phyloP scores from a whole-genome alignment of 2,329 filamentous ascomycete species.

The Triangularia verruculosa region DNA sequence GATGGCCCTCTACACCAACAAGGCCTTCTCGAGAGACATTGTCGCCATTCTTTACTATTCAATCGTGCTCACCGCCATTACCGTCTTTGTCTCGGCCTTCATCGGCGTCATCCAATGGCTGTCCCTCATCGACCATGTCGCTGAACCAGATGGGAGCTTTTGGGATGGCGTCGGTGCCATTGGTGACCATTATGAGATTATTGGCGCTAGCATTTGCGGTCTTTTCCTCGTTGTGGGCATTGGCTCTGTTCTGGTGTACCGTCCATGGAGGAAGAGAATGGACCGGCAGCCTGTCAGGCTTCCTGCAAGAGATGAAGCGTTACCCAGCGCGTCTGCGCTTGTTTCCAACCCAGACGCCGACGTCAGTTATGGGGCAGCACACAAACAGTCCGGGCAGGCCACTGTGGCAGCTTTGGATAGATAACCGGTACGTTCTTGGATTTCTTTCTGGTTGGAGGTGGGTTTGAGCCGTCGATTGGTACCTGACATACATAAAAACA shows the following conservation, averaged over 20 bases:
- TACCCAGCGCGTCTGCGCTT: background rate
- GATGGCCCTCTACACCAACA: constrained; percentile 88
- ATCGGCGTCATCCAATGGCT: constrained; percentile 85
- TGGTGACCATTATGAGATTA: constrained; percentile 78
- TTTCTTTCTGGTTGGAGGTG: no score
- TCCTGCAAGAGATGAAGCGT: background rate
- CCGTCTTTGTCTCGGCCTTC: constrained; percentile 76
- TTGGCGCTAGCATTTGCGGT: constrained; percentile 83
- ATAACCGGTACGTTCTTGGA: no score
- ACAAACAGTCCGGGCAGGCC: background rate
- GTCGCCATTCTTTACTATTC: constrained; percentile 96
- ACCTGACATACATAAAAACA: no score
- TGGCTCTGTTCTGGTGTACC: constrained; percentile 71
- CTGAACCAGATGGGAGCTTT: constrained; percentile 70
- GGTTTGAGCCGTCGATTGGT: no score
- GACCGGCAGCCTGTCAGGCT: constrained; percentile 27
- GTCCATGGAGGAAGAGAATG: constrained; percentile 66
- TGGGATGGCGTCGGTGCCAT: constrained; percentile 82
- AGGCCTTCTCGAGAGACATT: constrained; percentile 70
- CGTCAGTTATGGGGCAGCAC: background rate
- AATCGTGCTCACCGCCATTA: constrained; percentile 79
- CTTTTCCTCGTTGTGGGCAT: constrained; percentile 76
- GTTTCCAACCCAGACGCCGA: background rate
- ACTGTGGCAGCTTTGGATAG: background rate
- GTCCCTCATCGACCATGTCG: constrained; percentile 72